phyloP scores from a whole-genome alignment of 139 green algal species.

The Tetradesmus obliquus region DNA sequence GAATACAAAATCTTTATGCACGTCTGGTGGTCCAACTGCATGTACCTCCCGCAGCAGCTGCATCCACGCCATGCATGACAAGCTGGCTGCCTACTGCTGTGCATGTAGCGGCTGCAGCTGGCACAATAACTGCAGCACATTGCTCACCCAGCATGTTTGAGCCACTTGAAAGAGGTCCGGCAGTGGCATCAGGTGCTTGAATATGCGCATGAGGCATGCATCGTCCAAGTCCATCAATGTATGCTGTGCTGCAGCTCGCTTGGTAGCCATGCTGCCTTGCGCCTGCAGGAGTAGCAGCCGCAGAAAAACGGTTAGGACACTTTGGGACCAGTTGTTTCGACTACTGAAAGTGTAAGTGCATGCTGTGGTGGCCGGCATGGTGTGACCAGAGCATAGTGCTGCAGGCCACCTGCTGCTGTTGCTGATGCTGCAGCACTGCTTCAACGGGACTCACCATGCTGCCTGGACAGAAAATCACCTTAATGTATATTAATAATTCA shows the following conservation, averaged over 20 bases:
- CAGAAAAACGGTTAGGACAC: too few species aligned
- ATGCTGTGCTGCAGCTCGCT: not conserved
- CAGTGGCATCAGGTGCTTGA: conserved; percentile 48
- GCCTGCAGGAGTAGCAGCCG: not conserved
- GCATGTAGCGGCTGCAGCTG: not conserved
- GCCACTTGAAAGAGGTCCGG: conserved; percentile 52
- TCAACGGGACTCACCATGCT: not conserved
- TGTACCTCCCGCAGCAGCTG: not conserved
- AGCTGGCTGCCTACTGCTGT: not conserved
- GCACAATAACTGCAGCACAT: not conserved
- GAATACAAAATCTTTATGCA: too few species aligned
- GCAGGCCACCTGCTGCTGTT: too few species aligned
- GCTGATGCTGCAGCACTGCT: too few species aligned
- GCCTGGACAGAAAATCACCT: not conserved
- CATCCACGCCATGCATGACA: not conserved
- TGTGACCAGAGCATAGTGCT: too few species aligned
- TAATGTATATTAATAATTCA: too few species aligned
- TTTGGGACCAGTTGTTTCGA: too few species aligned
- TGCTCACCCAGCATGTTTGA: conserved; percentile 50
- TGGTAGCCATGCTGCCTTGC: not conserved
- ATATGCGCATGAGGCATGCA: conserved; percentile 47
- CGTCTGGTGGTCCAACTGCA: not conserved
- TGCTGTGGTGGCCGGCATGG: conserved; percentile 2
- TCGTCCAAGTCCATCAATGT: conserved; percentile 48
- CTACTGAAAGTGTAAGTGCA: not conserved